Evolutionary conservation across 345 rosid species (phyloP).

Genomic region (Iberis pinnata): DNA sequence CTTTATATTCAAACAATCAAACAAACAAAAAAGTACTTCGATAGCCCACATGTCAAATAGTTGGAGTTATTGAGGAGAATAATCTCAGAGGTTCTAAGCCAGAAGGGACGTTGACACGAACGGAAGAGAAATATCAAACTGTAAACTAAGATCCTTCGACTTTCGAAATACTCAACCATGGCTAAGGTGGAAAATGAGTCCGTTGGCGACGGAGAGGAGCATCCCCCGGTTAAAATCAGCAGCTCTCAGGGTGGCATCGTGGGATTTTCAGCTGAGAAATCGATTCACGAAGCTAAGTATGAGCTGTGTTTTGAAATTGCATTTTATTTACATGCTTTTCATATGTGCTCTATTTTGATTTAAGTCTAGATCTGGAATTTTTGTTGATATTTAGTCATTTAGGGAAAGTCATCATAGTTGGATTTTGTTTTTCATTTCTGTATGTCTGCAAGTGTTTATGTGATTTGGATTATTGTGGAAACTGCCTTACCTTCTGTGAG

Average conservation of each 20-base stretch:
- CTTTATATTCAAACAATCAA: too few species aligned
- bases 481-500: too few species aligned
- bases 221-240: constrained; percentile 10
- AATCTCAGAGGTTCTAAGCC: too few species aligned
- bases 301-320: constrained; percentile 2
- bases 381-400: too few species aligned
- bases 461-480: too few species aligned
- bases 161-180: constrained; percentile 1
- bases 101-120: background rate
- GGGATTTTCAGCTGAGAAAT: constrained; percentile 29
- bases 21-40: too few species aligned
- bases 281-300: constrained; percentile 29
- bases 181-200: constrained; percentile 23
- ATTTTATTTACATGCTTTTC: constrained; percentile 4
- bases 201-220: constrained; percentile 25
- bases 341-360: background rate
- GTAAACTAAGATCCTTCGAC: background rate
- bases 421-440: too few species aligned
- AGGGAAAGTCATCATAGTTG: too few species aligned
- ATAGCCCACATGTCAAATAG: too few species aligned
- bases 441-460: too few species aligned
- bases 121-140: too few species aligned
- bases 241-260: constrained; percentile 9
- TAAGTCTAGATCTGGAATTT: background rate
- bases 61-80: too few species aligned